These are phyloP conservation scores for Vachellia collinsii DNA, from an alignment of 306 rosid genomes.

Conservation along the genomic window DNA sequence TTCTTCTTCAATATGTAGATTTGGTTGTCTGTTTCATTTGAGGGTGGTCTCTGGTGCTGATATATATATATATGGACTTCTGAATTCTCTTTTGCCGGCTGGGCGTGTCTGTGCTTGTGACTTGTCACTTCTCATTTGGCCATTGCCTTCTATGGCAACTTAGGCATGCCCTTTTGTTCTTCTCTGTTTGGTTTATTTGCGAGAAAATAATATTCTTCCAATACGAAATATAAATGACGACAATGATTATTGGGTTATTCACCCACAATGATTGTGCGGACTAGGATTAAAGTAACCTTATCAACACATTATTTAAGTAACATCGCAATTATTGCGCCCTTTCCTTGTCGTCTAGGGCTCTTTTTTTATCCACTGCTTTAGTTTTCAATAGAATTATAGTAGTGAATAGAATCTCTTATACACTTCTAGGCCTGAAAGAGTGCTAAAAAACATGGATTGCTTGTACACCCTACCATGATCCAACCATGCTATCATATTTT, in stretches of 20 bases:
- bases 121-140: neutral
- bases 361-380: neutral
- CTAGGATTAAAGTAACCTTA: neutral
- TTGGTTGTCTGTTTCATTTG: no score
- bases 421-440: no score
- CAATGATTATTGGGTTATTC: neutral
- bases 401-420: neutral
- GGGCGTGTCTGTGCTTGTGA: neutral
- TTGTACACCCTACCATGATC: no score
- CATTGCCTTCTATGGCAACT: neutral
- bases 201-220: neutral
- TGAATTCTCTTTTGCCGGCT: neutral
- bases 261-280: neutral
- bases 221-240: neutral
- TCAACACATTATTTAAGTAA: neutral
- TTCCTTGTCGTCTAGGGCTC: neutral
- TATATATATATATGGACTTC: neutral
- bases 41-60: no score
- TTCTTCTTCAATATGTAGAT: no score
- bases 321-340: neutral
- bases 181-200: neutral
- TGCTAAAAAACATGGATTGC: no score
- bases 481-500: no score
- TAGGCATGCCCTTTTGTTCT: neutral
- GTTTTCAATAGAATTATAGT: neutral